Conservation (phyloP, 108 stramenopile species). For the Ochromonas danica region DNA sequence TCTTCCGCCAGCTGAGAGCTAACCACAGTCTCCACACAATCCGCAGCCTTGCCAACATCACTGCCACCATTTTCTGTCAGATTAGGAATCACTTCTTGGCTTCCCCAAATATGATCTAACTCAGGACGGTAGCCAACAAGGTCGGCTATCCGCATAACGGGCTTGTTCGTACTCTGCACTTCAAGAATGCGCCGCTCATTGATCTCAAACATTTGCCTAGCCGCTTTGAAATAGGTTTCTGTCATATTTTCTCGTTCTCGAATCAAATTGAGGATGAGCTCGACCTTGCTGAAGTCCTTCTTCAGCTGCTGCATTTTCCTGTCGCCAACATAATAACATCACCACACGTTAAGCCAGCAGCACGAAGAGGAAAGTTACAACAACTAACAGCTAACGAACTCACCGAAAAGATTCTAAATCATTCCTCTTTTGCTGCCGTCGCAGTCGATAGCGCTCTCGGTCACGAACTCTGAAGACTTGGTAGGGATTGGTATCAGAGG, state of each 20-base stretch:
- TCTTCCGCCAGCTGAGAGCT: not conserved
- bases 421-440: not conserved
- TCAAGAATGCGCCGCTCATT: too few relatives aligned
- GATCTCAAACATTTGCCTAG: too few relatives aligned
- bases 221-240: not conserved
- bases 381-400: not conserved
- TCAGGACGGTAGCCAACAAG: not conserved
- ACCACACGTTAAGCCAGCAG: not conserved
- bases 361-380: not conserved
- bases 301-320: conserved; percentile 11
- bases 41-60: too few relatives aligned
- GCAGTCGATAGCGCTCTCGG: conserved; percentile 1
- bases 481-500: conserved; percentile 7
- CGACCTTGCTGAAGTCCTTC: not conserved
- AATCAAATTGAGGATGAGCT: not conserved
- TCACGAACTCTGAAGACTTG: conserved; percentile 7
- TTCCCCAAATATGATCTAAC: not conserved
- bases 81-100: not conserved
- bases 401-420: conserved; percentile 16
- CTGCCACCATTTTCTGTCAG: not conserved
- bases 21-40: too few relatives aligned
- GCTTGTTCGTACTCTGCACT: too few relatives aligned
- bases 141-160: not conserved
- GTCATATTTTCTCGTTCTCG: not conserved
- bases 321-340: not conserved